phyloP scores from a whole-genome alignment of 768 basidiomycete genomes.

The Cystofilobasidium bisporidii region DNA sequence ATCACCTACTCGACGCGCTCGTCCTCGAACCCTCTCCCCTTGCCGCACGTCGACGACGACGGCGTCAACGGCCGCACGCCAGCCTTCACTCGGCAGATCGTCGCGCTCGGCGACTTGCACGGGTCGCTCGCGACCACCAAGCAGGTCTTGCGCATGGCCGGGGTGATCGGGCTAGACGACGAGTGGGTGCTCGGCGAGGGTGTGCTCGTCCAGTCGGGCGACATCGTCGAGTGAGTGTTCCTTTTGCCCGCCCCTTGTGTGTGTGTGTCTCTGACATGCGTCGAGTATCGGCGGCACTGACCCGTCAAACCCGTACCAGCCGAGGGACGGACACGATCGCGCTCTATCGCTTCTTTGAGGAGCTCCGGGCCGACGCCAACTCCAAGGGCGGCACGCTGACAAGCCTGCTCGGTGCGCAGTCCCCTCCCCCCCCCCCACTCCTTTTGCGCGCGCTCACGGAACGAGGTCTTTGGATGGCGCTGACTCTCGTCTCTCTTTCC shows the following conservation, averaged over 20 bases:
- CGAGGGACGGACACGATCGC: constrained; percentile 85
- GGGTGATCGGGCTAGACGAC: constrained; percentile 59
- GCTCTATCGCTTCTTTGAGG: constrained; percentile 76
- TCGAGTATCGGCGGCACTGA: too few relatives aligned
- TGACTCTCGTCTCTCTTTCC: too few relatives aligned
- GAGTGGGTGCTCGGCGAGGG: constrained; percentile 76
- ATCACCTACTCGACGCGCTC: background rate
- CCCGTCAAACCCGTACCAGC: too few relatives aligned
- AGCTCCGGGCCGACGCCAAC: constrained; percentile 53
- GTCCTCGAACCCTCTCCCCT: constrained; percentile 2
- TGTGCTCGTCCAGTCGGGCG: constrained; percentile 87
- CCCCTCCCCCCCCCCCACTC: too few relatives aligned
- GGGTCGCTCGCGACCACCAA: constrained; percentile 74
- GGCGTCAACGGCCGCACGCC: background rate
- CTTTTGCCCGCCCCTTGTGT: too few relatives aligned
- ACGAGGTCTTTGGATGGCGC: too few relatives aligned
- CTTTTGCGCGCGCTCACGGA: too few relatives aligned
- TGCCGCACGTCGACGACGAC: background rate
- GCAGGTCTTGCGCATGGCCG: constrained; percentile 67
- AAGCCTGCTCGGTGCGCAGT: background rate
- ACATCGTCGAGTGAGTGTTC: constrained; percentile 96
- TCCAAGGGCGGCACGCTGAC: background rate
- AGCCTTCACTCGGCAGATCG: constrained; percentile 43
- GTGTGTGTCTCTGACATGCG: too few relatives aligned
- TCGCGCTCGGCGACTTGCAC: constrained; percentile 87